phyloP scores from a whole-genome alignment of 2,329 filamentous ascomycete genomes.

The Alternaria sp. region DNA sequence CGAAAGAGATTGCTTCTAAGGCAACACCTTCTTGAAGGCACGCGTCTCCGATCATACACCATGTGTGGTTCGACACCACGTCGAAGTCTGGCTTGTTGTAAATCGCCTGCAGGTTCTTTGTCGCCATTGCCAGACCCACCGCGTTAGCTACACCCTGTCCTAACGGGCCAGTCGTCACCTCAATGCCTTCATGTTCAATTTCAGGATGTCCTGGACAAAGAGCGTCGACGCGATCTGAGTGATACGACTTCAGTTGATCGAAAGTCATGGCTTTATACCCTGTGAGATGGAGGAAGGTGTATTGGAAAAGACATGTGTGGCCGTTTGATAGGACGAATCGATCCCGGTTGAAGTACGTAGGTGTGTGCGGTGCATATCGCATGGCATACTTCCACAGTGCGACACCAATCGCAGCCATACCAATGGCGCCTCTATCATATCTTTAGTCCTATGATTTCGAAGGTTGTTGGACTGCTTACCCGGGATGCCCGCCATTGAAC shows the following conservation, averaged over 20 bases:
- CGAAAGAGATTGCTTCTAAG: conserved; percentile 65
- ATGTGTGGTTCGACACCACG: conserved; percentile 62
- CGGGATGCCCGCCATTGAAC: conserved; percentile 74
- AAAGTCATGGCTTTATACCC: conserved; percentile 65
- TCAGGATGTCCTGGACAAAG: conserved; percentile 66
- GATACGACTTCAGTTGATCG: conserved; percentile 66
- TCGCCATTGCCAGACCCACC: conserved; percentile 62
- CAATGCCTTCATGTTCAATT: conserved; percentile 65
- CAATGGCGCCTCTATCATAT: conserved; percentile 52
- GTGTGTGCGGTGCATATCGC: conserved; percentile 66
- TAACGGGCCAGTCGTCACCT: conserved; percentile 68
- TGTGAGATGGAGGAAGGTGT: conserved; percentile 61
- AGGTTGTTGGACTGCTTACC: conserved; percentile 38
- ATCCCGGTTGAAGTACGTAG: conserved; percentile 68
- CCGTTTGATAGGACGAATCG: conserved; percentile 71
- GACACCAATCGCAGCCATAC: conserved; percentile 70
- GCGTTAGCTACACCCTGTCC: conserved; percentile 68
- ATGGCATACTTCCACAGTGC: conserved; percentile 70
- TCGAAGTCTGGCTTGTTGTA: conserved; percentile 62
- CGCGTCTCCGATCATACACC: conserved; percentile 66
- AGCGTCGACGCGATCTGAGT: conserved; percentile 57
- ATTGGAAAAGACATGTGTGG: conserved; percentile 64
- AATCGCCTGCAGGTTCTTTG: conserved; percentile 67
- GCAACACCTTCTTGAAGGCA: conserved; percentile 67
- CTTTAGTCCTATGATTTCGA: background rate